Conservation (phyloP, 1,139 yeast species). For the Trichomonascaceae sp. region DNA sequence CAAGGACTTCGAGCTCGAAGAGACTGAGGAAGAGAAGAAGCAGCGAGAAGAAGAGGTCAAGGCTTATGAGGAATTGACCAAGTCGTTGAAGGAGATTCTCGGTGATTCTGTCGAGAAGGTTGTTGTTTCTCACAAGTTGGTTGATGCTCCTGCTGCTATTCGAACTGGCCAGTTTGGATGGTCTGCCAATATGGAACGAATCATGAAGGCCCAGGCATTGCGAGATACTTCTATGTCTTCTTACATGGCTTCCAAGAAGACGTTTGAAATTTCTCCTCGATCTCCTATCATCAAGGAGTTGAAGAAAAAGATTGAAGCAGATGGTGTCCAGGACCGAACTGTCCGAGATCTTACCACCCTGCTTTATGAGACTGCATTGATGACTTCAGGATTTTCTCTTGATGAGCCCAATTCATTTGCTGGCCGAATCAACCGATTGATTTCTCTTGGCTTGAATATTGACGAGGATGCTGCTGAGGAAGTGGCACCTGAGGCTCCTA, state of each 20-base stretch:
- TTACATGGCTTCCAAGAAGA: constrained; percentile 99
- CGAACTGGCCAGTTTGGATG: constrained; percentile 99
- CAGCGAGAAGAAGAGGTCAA: constrained; percentile 88
- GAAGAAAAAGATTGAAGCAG: constrained; percentile 92
- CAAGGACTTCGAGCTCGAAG: constrained; percentile 98
- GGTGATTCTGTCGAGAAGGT: constrained; percentile 99
- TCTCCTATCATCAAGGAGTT: constrained; percentile 93
- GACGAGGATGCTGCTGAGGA: constrained; percentile 73
- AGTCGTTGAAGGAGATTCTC: constrained; percentile 91
- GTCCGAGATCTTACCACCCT: constrained; percentile 96
- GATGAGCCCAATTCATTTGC: constrained; percentile 99
- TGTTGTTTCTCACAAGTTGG: constrained; percentile 94
- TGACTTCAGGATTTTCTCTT: constrained; percentile 97
- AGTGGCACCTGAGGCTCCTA: constrained; percentile 41
- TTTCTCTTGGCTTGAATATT: constrained; percentile 95
- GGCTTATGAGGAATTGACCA: constrained; percentile 89
- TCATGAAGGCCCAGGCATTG: constrained; percentile 99
- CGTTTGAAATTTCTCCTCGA: constrained; percentile 96
- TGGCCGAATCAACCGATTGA: constrained; percentile 95
- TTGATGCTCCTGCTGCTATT: constrained; percentile 99
- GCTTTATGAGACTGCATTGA: constrained; percentile 94
- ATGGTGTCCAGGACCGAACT: constrained; percentile 97
- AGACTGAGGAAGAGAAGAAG: constrained; percentile 95
- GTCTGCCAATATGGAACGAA: constrained; percentile 99
- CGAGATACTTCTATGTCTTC: constrained; percentile 99